Conservation (phyloP, 805 yeast genomes). For the Saccharomyces mikatae region DNA sequence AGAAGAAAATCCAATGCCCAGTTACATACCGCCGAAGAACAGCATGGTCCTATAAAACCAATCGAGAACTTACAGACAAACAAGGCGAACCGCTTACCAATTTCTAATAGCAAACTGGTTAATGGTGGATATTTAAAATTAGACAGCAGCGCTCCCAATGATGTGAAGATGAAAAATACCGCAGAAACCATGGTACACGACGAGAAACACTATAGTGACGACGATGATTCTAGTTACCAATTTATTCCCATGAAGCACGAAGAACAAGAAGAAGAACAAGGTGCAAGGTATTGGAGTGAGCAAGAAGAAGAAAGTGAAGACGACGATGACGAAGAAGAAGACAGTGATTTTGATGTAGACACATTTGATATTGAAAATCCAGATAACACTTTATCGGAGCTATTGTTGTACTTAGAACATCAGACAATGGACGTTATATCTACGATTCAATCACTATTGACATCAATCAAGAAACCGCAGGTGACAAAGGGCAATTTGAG, state of each 20-base stretch:
- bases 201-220: neutral
- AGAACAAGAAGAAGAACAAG: neutral
- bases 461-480: conserved; percentile 68
- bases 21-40: neutral
- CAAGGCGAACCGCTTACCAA: neutral
- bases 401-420: conserved; percentile 79
- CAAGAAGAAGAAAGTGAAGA: conserved; percentile 9
- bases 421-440: conserved; percentile 88
- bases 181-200: neutral
- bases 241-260: neutral
- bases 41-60: neutral
- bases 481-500: conserved; percentile 69
- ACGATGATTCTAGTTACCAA: neutral
- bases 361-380: conserved; percentile 78
- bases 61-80: neutral
- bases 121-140: neutral
- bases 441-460: conserved; percentile 74
- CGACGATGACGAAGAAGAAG: conserved; percentile 10
- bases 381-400: conserved; percentile 78
- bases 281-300: neutral
- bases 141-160: neutral
- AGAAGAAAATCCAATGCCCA: neutral
- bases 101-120: neutral
- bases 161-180: neutral
- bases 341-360: conserved; percentile 53